Evolutionary conservation across 78 protist species (phyloP).

Genomic region (Tieghemostelium lacteum): DNA sequence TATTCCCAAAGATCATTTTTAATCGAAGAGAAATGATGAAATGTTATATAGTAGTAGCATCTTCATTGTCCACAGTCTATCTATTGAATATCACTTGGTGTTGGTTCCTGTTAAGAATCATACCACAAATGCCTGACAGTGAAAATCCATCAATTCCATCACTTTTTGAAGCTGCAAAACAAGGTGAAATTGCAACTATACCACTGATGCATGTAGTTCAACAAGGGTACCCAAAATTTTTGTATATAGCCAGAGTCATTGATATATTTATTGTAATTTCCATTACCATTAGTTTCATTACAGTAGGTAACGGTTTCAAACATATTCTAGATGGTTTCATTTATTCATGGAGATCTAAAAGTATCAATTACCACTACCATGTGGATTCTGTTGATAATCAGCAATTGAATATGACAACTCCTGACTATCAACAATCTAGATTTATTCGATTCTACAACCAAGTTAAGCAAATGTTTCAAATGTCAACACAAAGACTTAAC

Average conservation of each 20-base stretch:
- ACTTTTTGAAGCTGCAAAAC: conserved; percentile 16
- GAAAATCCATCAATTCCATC: conserved; percentile 16
- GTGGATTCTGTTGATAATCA: neutral
- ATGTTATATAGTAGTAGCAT: conserved; percentile 28
- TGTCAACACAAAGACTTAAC: neutral
- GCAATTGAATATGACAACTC: neutral
- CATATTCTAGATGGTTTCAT: conserved; percentile 55
- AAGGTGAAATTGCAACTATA: conserved; percentile 53
- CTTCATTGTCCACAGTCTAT: conserved; percentile 40
- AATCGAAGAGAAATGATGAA: conserved; percentile 30
- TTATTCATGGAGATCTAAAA: conserved; percentile 37
- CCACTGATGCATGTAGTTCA: conserved; percentile 53
- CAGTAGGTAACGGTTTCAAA: conserved; percentile 72
- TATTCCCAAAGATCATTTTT: conserved; percentile 43
- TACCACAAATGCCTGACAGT: conserved; percentile 56
- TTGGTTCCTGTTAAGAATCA: conserved; percentile 49
- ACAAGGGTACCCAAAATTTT: conserved; percentile 33
- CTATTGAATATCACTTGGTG: conserved; percentile 67
- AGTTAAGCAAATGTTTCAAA: neutral
- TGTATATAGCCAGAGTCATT: conserved; percentile 29
- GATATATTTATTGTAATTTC: conserved; percentile 40
- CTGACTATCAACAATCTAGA: neutral
- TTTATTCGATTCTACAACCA: conserved; percentile 1
- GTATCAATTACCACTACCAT: conserved; percentile 28
- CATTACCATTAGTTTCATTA: conserved; percentile 63